A percentile compares a stretch with the other conserved stretches of the same genome.
Conservation (phyloP, 73 alveolate species). For the Durusdinium trenchii region DNA sequence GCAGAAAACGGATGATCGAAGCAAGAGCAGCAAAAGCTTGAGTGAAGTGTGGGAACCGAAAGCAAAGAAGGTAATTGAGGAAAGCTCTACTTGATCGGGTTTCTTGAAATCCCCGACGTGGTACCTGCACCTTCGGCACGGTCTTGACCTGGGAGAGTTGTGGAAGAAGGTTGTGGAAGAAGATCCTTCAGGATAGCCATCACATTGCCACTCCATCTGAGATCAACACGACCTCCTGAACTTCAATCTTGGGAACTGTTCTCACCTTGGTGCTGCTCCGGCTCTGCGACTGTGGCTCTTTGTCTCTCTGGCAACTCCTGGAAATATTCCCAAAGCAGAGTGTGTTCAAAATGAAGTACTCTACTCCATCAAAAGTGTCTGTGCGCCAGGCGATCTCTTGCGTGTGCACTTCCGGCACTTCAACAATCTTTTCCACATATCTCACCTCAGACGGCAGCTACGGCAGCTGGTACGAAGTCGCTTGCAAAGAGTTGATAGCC, state of each 20-base stretch:
- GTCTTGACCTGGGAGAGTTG: constrained; percentile 48
- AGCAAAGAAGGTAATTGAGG: too few species aligned
- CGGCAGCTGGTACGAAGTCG: too few species aligned
- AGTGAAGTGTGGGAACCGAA: too few species aligned
- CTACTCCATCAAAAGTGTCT: too few species aligned
- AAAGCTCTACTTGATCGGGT: too few species aligned
- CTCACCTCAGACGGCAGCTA: constrained; percentile 36
- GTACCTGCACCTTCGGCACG: constrained; percentile 68
- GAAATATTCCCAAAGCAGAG: background rate
- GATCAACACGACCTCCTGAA: constrained; percentile 46
- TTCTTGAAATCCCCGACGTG: too few species aligned
- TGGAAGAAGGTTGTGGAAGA: background rate
- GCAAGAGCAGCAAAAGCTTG: too few species aligned
- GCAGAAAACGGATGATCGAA: too few species aligned
- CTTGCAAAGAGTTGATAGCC: too few species aligned
- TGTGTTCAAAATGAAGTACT: background rate
- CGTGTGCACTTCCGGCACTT: constrained; percentile 95
- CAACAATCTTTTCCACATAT: constrained; percentile 92
- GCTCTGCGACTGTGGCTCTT: too few species aligned
- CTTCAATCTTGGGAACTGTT: constrained; percentile 67
- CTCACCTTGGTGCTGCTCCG: constrained; percentile 3
- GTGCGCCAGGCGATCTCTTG: constrained; percentile 60
- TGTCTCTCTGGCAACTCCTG: background rate
- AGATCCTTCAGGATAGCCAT: background rate
- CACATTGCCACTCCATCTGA: background rate